Conservation (phyloP, 2,329 filamentous ascomycete species). For the Pestalotiopsis sp. region DNA sequence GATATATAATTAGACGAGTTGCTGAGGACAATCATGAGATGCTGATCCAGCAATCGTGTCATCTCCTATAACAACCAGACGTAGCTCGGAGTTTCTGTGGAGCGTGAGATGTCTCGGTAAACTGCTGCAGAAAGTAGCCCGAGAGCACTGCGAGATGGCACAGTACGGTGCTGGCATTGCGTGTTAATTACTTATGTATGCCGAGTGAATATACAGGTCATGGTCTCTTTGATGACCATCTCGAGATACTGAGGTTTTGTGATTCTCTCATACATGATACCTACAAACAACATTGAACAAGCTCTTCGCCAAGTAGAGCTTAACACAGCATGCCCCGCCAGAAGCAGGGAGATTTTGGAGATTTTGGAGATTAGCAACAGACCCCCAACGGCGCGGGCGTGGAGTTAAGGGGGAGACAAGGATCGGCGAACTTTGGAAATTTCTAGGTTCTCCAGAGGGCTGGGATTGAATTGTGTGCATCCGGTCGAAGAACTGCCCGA, state of each 20-base stretch:
- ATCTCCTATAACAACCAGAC: too few species aligned
- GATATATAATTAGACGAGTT: not conserved
- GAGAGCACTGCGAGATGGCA: not conserved
- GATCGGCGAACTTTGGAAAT: not conserved
- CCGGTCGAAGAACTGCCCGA: not conserved
- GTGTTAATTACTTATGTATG: not conserved
- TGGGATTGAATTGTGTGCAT: not conserved
- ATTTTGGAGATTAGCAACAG: not conserved
- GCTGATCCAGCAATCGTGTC: too few species aligned
- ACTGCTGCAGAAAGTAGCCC: not conserved
- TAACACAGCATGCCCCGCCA: not conserved
- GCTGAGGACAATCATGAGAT: not conserved
- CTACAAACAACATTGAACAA: not conserved
- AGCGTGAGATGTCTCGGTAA: too few species aligned
- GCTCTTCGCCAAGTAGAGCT: not conserved
- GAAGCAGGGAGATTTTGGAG: not conserved
- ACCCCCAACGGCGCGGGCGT: not conserved
- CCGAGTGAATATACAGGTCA: not conserved
- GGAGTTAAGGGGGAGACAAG: not conserved
- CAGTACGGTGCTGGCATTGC: too few species aligned
- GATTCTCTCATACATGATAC: not conserved
- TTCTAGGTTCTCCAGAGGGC: not conserved
- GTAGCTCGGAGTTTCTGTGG: too few species aligned
- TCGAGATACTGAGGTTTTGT: not conserved
- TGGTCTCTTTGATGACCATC: not conserved